Conservation (phyloP, 2,329 filamentous ascomycete species). For the Monosporascus sp. region DNA sequence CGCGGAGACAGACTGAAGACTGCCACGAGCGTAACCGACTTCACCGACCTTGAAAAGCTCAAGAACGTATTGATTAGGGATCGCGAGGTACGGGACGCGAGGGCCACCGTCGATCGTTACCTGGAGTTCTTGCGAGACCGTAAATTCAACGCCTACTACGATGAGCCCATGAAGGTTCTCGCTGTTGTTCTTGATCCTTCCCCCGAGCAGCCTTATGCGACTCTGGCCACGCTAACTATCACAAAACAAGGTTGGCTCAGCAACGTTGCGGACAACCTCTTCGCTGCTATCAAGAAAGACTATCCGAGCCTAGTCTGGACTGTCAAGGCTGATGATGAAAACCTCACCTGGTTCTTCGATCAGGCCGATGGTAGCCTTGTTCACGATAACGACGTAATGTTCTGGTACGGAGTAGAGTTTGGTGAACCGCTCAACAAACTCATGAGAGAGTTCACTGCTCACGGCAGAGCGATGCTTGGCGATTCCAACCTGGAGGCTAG, state of each 20-base stretch:
- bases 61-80: constrained; percentile 81
- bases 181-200: constrained; percentile 78
- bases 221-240: constrained; percentile 85
- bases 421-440: constrained; percentile 76
- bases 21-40: constrained; percentile 65
- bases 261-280: constrained; percentile 93
- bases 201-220: constrained; percentile 64
- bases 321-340: constrained; percentile 94
- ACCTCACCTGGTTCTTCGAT: constrained; percentile 96
- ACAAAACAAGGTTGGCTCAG: constrained; percentile 93
- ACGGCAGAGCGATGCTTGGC: constrained; percentile 82
- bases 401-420: constrained; percentile 89
- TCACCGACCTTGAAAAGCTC: constrained; percentile 70
- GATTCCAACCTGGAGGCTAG: constrained; percentile 86
- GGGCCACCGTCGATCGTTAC: constrained; percentile 81
- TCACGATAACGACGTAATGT: constrained; percentile 81
- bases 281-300: constrained; percentile 89
- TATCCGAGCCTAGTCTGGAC: constrained; percentile 90
- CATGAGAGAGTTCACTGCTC: constrained; percentile 77
- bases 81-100: constrained; percentile 74
- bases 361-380: constrained; percentile 91
- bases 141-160: constrained; percentile 89
- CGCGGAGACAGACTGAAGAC: constrained; percentile 85
- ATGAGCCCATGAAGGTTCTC: constrained; percentile 88
- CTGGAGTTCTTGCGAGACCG: constrained; percentile 71